Percentiles rank a stretch among this genome's conserved stretches.
Evolutionary conservation across 805 yeast genomes (phyloP).

Genomic region (Lachancea quebecensis): DNA sequence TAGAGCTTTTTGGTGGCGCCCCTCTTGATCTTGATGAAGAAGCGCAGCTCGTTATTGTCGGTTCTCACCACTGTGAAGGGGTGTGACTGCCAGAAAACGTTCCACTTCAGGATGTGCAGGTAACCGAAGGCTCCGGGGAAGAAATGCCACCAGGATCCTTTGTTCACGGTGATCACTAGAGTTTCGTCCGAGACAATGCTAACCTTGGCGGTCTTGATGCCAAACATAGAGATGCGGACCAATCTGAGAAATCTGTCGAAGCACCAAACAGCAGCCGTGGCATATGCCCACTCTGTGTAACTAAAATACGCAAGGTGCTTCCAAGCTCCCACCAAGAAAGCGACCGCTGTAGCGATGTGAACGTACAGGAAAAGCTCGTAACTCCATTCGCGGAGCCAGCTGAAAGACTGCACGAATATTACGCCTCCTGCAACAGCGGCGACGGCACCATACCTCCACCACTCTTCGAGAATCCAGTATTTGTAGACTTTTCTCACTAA

Average conservation of each 20-base stretch:
- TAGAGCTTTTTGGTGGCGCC: constrained; percentile 44
- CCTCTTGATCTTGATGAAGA: constrained; percentile 41
- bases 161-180: constrained; percentile 9
- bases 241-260: constrained; percentile 57
- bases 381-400: constrained; percentile 39
- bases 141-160: constrained; percentile 10
- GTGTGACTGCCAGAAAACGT: constrained; percentile 55
- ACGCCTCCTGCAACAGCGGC: constrained; percentile 33
- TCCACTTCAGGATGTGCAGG: constrained; percentile 41
- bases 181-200: constrained; percentile 14
- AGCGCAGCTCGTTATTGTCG: constrained; percentile 32
- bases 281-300: constrained; percentile 46
- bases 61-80: constrained; percentile 51
- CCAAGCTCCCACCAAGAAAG: constrained; percentile 43
- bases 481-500: constrained; percentile 32
- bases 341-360: constrained; percentile 40
- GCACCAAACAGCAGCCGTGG: constrained; percentile 60
- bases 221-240: constrained; percentile 49
- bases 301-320: constrained; percentile 37
- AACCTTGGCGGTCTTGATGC: constrained; percentile 47
- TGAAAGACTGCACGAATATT: constrained; percentile 40
- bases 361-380: constrained; percentile 41
- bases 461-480: constrained; percentile 37
- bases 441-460: constrained; percentile 35
- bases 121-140: constrained; percentile 47